Base-by-base conservation (phyloP, 2,329 filamentous ascomycete genomes). In the Pseudopyricularia cyperi region DNA sequence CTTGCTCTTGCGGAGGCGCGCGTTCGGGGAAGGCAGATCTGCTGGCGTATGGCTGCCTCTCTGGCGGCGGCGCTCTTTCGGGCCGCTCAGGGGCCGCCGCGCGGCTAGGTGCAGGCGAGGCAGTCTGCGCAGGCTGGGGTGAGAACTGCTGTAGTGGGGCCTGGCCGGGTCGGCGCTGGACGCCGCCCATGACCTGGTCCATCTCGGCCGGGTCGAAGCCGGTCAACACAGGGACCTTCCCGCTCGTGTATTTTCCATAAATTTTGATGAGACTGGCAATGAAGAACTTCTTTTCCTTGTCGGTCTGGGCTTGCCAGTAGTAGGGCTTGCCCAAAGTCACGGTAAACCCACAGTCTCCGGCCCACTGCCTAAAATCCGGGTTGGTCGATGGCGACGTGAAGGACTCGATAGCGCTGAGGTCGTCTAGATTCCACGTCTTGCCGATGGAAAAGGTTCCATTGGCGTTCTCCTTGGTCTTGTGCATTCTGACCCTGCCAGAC, bases 211-310 rank as follows among this genome's bases (percentile, higher is more conserved):
- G 75, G 59, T 91, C 87, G 64, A 98, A 97, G 7, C 91, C 91
- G 52, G 79, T 72, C 50, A 98, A 74, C 54, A 86, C 79, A 2
- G 93, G 93, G 32, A 81, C 69, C 61, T 83, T 85, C 12, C 91
- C 91, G 28, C 88, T 87, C 1, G 93, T 97, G 64, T 97, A 98
- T 68, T 97, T 98, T 60, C 83, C 83, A 66, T 87, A 98, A 58
- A 98, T 96, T 68, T 97, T 98, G 63, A 97, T 82, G 59, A 97
- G 70, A 66, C 90, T 96, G 33, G 87, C 89, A 61, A 98, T 93
- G 68, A 98, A 98, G 70, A 97, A 97, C 64, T 95, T 91, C 74
- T 96, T 97, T 69, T 98, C 93, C 71, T 96, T 96, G 51, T 87
- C 79, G 1, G 88, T 93, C 57, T 89, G 83, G 33, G 93, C 89